Evolutionary conservation across 2,329 filamentous ascomycete species (phyloP), one percentile per base, ranked within the genome.

Genomic region (Trichoderma oligosporum): DNA sequence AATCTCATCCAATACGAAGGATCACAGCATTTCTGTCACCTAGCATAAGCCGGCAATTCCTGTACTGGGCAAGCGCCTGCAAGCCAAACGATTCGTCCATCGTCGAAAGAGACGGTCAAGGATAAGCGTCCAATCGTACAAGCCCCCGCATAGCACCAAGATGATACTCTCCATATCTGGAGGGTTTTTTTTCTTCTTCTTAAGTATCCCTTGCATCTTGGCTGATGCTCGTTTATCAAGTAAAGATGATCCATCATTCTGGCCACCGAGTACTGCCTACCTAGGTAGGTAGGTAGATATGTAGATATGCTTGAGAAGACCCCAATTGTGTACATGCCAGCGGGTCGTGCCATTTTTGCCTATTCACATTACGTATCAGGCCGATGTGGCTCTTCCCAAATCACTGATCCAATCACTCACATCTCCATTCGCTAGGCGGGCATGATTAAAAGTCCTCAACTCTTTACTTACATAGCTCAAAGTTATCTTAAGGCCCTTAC

Each of bases 121-220:
- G 52, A 47, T 55, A n/a, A 16, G 42, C 39, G 25, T 47, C 52
- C 52, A 46, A 55, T 38, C 41, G 42, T 24, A 18, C 31, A 55
- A 29, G 31, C n/a, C 52, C 52, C 52, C 49, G 42, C 52, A 36
- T 38, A 14, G 27, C 41, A 33, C 38, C 38, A 35, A 18, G n/a
- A 53, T 53, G 27, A 16, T 18, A 12, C 24, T 39, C 24, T 39
- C 4, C 38, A 16, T 27, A 27, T 29, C 24, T 52, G 38, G 18
- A 31, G 36, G 11, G 41, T 44, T 29, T 35, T 36, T 14, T 14
- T 24, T 14, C 27, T 33, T 20, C 18, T n/a, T 12, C 16, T 20
- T 25, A 12, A 7, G 38, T 11, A 31, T 31, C 27, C 27, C 27
- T 31, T 31, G 27, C 27, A 11, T 11, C 27, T 31, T 31, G 27